phyloP scores from a whole-genome alignment of 2,329 filamentous ascomycete species.

The Dothistroma pini region DNA sequence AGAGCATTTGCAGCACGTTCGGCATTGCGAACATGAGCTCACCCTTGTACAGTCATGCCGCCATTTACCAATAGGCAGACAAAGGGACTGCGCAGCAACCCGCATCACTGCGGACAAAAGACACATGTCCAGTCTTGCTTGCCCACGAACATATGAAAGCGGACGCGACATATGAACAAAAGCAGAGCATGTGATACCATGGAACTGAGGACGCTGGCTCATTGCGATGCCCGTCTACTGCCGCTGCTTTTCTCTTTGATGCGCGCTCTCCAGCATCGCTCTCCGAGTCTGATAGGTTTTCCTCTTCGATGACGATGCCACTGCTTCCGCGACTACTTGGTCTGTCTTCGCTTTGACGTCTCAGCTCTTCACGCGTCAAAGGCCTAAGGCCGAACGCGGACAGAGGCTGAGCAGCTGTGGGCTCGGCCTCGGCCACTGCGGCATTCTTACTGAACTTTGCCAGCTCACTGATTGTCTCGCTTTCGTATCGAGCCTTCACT shows the following conservation, averaged over 20 bases:
- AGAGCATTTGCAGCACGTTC: not conserved
- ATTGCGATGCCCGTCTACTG: slow-evolving; percentile 6
- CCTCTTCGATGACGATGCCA: slow-evolving; percentile 43
- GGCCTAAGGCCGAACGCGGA: slow-evolving; percentile 15
- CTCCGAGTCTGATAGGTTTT: slow-evolving; percentile 37
- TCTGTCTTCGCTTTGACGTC: slow-evolving; percentile 31
- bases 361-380: slow-evolving; percentile 7
- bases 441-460: slow-evolving; percentile 36
- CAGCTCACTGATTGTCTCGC: slow-evolving; percentile 35
- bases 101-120: not conserved
- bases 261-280: slow-evolving; percentile 29
- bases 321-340: slow-evolving; percentile 32
- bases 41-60: not conserved
- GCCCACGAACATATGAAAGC: not conserved
- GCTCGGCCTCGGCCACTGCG: slow-evolving; percentile 37
- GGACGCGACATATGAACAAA: not conserved
- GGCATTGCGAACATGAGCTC: not conserved
- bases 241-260: not conserved
- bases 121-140: not conserved
- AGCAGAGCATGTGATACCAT: not conserved
- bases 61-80: not conserved
- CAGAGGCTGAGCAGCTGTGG: slow-evolving; percentile 19
- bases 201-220: not conserved
- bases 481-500: slow-evolving; percentile 15
- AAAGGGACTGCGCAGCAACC: not conserved